phyloP scores from a whole-genome alignment of 371 early-diverging fungal species.

The Amoeboaphelidium protococcarum region DNA sequence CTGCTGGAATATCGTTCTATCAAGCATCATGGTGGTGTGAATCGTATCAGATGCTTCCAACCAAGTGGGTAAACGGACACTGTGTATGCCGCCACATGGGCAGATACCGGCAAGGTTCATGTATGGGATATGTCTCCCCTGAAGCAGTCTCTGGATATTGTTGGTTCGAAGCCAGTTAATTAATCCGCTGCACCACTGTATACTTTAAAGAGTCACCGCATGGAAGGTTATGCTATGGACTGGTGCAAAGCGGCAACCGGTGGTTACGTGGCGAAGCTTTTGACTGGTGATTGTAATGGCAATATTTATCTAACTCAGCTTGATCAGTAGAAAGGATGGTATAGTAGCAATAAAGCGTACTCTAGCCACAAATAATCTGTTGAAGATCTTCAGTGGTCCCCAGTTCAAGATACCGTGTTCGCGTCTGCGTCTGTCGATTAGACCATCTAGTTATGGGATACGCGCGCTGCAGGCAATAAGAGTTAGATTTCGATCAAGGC shows the following conservation, averaged over 20 bases:
- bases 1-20: slow-evolving; percentile 52
- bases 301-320: slow-evolving; percentile 49
- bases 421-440: slow-evolving; percentile 68
- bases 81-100: slow-evolving; percentile 78
- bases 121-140: slow-evolving; percentile 54
- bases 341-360: slow-evolving; percentile 43
- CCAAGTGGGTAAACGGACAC: slow-evolving; percentile 17
- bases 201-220: slow-evolving; percentile 44
- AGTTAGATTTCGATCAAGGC: slow-evolving; percentile 49
- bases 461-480: slow-evolving; percentile 34
- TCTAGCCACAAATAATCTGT: slow-evolving; percentile 56
- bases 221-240: slow-evolving; percentile 84
- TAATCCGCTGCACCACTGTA: slow-evolving; percentile 33
- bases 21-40: slow-evolving; percentile 69
- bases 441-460: slow-evolving; percentile 83
- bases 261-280: slow-evolving; percentile 19
- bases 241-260: slow-evolving; percentile 29
- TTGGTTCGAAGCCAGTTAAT: slow-evolving; percentile 24
- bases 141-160: slow-evolving; percentile 43
- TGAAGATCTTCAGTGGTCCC: slow-evolving; percentile 92
- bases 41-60: slow-evolving; percentile 33
- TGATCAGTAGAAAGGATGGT: slow-evolving; percentile 21
- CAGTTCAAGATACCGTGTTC: slow-evolving; percentile 63
- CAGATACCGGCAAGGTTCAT: slow-evolving; percentile 76
- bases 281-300: slow-evolving; percentile 59